Evolutionary conservation across 148 eudicot genomes (phyloP).

Genomic region (Dianthus caryophyllus): DNA sequence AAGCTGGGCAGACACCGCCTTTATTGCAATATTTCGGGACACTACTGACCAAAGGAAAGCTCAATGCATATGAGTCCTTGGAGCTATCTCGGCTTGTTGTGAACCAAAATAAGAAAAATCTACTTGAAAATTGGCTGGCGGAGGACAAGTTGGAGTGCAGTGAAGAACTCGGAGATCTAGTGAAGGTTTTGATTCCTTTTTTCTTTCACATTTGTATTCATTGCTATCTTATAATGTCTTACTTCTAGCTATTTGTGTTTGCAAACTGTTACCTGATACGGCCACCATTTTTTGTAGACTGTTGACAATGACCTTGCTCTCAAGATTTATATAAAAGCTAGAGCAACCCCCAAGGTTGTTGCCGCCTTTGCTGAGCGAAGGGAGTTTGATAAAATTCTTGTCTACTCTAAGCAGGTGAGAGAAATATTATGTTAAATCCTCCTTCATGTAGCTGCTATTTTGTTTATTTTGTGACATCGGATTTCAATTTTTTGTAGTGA

Average conservation of each 20-base stretch:
- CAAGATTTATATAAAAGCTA: slow-evolving; percentile 91
- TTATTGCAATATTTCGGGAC: slow-evolving; percentile 94
- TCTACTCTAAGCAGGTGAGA: slow-evolving; percentile 36
- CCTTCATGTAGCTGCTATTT: not conserved
- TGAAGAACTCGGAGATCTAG: slow-evolving; percentile 99
- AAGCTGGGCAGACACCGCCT: slow-evolving; percentile 98
- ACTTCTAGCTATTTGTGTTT: slow-evolving; percentile 2
- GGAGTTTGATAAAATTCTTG: slow-evolving; percentile 37
- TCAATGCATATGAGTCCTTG: slow-evolving; percentile 90
- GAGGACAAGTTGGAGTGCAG: slow-evolving; percentile 96
- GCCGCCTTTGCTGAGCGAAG: slow-evolving; percentile 38
- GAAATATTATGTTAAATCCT: not conserved
- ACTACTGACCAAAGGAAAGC: slow-evolving; percentile 81
- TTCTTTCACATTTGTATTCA: not conserved
- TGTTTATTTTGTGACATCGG: not conserved
- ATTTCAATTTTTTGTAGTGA: not conserved
- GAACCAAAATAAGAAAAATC: slow-evolving; percentile 94
- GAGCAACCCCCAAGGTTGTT: slow-evolving; percentile 56
- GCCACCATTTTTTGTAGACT: slow-evolving; percentile 46
- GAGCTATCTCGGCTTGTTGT: slow-evolving; percentile 95
- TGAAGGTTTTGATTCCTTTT: slow-evolving; percentile 53
- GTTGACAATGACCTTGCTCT: slow-evolving; percentile 97
- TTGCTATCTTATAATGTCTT: not conserved
- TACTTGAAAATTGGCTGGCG: slow-evolving; percentile 93
- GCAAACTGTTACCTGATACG: slow-evolving; percentile 8